Base-by-base conservation (phyloP, 257 asterid genomes). In the Solanum chiquidenum region DNA sequence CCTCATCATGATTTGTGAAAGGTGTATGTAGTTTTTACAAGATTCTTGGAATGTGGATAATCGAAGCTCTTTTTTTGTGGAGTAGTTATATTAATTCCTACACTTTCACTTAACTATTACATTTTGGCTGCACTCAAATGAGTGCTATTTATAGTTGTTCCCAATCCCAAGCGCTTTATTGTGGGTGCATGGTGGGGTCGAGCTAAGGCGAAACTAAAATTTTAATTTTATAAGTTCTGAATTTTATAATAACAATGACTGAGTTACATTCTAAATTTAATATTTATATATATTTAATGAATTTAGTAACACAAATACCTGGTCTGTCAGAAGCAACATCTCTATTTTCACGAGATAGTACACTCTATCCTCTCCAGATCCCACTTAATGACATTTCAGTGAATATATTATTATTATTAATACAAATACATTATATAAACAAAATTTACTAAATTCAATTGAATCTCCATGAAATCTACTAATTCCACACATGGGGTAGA, bases 311-410 rank as follows among this genome's bases (percentile, higher is more conserved):
- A 20, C 5, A 58, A 20, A 3, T 58, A 3, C 2, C 7, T 0
- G 1, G 1, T 18, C 1, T 55, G 0, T 18, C 0, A 2, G 1
- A 55, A 55, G 0, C 0, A 55, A 55, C 0, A 0, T 16, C 2
- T 55, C 4, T 6, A 18, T 55, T 0, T 55, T 0, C n/a, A 55
- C 4, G 10, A 55, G 9, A 3, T 0, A 55, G 3, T 55, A 46
- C 0, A 55, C 0, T 55, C 64, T 20, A 55, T 0, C n/a, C 2
- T 55, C 11, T 55, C 11, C 25, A 18, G 0, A 55, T 18, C 4
- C 0, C 0, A 55, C 0, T 55, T 3, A 55, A 0, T 7, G 2
- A 55, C 10, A 55, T 55, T 55, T 55, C 1, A 55, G 0, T 20
- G 2, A 55, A 55, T 55, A 55, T 55, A 18, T 55, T 6, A 42